Base-by-base conservation (phyloP, 73 alveolate species). In the Paramecium pentaurelia region DNA sequence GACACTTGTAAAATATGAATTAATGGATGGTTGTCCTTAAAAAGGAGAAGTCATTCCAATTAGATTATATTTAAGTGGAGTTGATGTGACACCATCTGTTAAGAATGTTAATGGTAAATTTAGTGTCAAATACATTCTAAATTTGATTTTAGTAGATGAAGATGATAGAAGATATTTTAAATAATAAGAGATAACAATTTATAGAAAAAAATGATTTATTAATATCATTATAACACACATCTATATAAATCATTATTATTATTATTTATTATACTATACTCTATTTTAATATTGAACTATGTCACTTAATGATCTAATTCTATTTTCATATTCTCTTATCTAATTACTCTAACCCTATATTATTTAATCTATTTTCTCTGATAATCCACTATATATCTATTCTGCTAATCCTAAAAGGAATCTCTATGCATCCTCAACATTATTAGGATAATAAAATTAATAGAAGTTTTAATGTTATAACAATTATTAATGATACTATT, bases 81-180 rank as follows among this genome's bases (percentile, higher is more conserved):
- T 97, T 91, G 99, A 99, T 88, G 93, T 99, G 92, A 98, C 99
- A 20, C 99, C 99, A 58, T 97, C 99, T 47, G 97, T 97, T 96
- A 97, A 93, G 47, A 96, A 97, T 94, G 95, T 95, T 51, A 97
- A 95, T 86, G 96, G 95, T 54, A 93, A 97, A 84, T 98, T 97
- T 95, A 92, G 96, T 54, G 98, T 96, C 60, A 97, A 96, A 89
- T 97, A 98, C 93, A 98, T 92, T 95, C 92, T 99, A 83, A 99
- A 98, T 95, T 93, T 99, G 92, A 99, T 99, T 37, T 96, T 99
- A 42, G 99, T 98, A 25, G 99, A 99, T 86, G 99, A 97, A 42
- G 99, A 99, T 89, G 99, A 98, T 88, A 94, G 99, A 47, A 94
- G 99, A 94, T 95, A 89, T 86, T 89, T 89, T 45, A 89, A 89